Percentiles rank a stretch among this genome's conserved stretches.
Conservation (phyloP, 352 stramenopile species). For the Phytophthora pini region DNA sequence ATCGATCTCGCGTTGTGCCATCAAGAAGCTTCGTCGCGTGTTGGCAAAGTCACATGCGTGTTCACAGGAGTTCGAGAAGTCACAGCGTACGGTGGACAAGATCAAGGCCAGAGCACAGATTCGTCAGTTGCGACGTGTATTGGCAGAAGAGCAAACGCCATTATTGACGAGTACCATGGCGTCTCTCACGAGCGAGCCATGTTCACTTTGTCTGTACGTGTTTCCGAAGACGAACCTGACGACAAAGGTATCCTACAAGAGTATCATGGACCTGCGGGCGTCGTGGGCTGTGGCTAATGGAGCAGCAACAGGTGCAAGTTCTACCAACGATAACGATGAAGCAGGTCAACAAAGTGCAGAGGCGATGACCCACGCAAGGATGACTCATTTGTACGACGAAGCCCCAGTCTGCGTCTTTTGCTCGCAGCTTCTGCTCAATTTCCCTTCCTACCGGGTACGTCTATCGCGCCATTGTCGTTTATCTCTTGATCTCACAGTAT, state of each 20-base stretch:
- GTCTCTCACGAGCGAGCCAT: conserved; percentile 57
- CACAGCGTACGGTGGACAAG: conserved; percentile 56
- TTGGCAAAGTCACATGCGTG: conserved; percentile 63
- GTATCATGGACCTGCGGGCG: conserved; percentile 58
- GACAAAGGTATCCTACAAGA: conserved; percentile 71
- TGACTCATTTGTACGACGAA: conserved; percentile 67
- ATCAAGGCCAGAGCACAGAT: conserved; percentile 54
- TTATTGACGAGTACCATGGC: conserved; percentile 62
- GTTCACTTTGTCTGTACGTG: conserved; percentile 59
- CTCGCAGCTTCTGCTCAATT: conserved; percentile 61
- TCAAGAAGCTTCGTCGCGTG: conserved; percentile 69
- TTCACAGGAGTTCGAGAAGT: conserved; percentile 64
- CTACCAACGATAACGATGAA: conserved; percentile 10
- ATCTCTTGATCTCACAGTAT: neutral
- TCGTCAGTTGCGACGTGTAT: conserved; percentile 38
- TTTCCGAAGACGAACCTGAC: conserved; percentile 66
- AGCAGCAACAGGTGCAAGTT: neutral
- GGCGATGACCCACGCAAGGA: conserved; percentile 35
- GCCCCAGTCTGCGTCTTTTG: conserved; percentile 65
- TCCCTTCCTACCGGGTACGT: conserved; percentile 50
- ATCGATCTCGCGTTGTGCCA: conserved; percentile 51
- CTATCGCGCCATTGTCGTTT: neutral
- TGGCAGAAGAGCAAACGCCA: conserved; percentile 52
- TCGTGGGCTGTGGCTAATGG: conserved; percentile 40
- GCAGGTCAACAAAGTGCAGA: conserved; percentile 11